These are phyloP conservation scores for Aspergillus conjunctus DNA, from an alignment of 495 filamentous ascomycete species.

Conservation along the genomic window DNA sequence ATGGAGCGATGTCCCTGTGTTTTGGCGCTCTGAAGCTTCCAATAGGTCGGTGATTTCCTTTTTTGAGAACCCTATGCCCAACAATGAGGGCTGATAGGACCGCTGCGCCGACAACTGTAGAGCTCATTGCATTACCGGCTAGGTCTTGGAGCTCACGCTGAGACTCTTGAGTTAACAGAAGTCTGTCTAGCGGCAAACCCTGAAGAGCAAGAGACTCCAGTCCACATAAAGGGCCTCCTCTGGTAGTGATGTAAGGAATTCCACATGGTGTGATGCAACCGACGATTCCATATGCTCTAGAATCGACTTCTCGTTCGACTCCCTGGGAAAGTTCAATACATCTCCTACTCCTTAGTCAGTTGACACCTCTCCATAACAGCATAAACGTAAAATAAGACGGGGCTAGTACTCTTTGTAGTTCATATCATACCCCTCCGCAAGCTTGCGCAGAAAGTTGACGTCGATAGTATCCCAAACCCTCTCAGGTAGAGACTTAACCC, in stretches of 20 bases:
- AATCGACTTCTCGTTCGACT: conserved; percentile 59
- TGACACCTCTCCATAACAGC: conserved; percentile 1
- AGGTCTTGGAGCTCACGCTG: conserved; percentile 69
- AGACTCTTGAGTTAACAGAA: conserved; percentile 65
- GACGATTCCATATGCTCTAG: conserved; percentile 56
- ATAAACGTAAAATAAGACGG: neutral
- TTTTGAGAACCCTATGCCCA: conserved; percentile 38
- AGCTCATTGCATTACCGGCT: conserved; percentile 84
- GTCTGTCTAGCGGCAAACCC: conserved; percentile 64
- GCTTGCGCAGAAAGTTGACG: conserved; percentile 55
- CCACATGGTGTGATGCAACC: conserved; percentile 74
- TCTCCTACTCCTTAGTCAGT: conserved; percentile 35
- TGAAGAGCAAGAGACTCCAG: conserved; percentile 69
- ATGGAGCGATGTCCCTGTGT: conserved; percentile 13
- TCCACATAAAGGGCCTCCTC: conserved; percentile 64
- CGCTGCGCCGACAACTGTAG: conserved; percentile 69
- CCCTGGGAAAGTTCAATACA: conserved; percentile 77
- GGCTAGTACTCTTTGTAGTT: conserved; percentile 61
- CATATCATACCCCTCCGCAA: conserved; percentile 54
- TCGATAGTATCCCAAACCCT: conserved; percentile 72
- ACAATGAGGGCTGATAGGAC: conserved; percentile 58
- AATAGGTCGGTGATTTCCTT: conserved; percentile 14
- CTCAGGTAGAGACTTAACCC: conserved; percentile 50
- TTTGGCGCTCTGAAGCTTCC: conserved; percentile 6
- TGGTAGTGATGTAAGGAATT: conserved; percentile 61